Percentiles rank a stretch among this genome's conserved stretches.
Evolutionary conservation across 1,139 yeast genomes (phyloP).

Genomic region (Suhomyces bribrorum): DNA sequence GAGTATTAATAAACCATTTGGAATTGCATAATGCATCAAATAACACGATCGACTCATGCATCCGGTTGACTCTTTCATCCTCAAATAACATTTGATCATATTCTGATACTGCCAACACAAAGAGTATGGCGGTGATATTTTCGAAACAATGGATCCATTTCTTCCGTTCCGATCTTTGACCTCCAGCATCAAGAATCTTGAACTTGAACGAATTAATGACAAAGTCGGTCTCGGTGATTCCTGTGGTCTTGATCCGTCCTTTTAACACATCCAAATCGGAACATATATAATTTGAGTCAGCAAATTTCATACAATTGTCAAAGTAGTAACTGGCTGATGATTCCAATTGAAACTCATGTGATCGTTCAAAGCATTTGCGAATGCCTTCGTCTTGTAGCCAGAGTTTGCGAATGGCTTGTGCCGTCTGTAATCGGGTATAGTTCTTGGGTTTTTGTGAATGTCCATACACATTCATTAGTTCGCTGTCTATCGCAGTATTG

Average conservation of each 20-base stretch:
- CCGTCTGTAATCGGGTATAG: conserved; percentile 38
- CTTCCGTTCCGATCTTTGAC: conserved; percentile 89
- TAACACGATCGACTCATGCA: conserved; percentile 85
- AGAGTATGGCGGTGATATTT: conserved; percentile 83
- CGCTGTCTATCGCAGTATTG: conserved; percentile 1
- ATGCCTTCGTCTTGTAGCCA: conserved; percentile 77
- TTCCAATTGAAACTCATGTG: conserved; percentile 82
- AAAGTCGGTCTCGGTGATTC: conserved; percentile 87
- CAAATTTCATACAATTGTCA: conserved; percentile 63
- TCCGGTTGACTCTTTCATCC: conserved; percentile 84
- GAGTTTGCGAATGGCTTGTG: conserved; percentile 62
- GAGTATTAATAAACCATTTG: conserved; percentile 80
- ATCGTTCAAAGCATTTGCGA: conserved; percentile 55
- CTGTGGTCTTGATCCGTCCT: conserved; percentile 94
- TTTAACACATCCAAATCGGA: conserved; percentile 80
- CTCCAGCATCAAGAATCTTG: conserved; percentile 93
- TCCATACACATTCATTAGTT: conserved; percentile 8
- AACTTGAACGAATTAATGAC: conserved; percentile 65
- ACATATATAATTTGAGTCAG: conserved; percentile 66
- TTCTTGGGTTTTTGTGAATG: neutral
- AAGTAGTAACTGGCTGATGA: conserved; percentile 79
- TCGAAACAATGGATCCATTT: conserved; percentile 98
- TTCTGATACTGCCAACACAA: conserved; percentile 90
- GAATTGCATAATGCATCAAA: conserved; percentile 87
- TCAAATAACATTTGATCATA: conserved; percentile 91